phyloP scores from a whole-genome alignment of 768 basidiomycete species.

The Kwoniella pini region DNA sequence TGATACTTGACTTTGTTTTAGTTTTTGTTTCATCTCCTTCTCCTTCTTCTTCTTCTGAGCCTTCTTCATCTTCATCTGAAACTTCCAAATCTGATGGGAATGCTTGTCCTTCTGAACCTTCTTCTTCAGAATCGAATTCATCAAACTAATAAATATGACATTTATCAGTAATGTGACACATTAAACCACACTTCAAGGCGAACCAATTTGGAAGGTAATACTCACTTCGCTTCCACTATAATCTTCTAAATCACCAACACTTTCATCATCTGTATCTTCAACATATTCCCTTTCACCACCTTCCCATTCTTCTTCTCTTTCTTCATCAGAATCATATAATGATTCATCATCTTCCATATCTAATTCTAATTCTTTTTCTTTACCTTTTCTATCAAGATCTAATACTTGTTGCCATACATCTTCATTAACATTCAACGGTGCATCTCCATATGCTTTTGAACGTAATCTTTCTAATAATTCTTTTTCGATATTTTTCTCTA shows the following conservation, averaged over 20 bases:
- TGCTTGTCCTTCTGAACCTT: constrained; percentile 42
- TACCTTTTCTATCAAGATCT: constrained; percentile 65
- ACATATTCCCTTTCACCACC: constrained; percentile 63
- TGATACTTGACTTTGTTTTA: constrained; percentile 57
- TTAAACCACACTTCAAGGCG: background rate
- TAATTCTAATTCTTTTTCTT: constrained; percentile 56
- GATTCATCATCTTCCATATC: constrained; percentile 60
- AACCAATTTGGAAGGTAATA: background rate
- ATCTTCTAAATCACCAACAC: constrained; percentile 67
- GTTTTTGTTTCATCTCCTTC: constrained; percentile 57
- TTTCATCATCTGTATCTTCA: constrained; percentile 69
- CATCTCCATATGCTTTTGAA: constrained; percentile 95
- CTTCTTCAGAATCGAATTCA: constrained; percentile 50
- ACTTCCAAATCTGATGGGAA: constrained; percentile 51
- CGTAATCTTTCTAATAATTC: constrained; percentile 94
- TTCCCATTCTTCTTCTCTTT: constrained; percentile 55
- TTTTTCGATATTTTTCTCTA: constrained; percentile 92
- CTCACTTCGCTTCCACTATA: constrained; percentile 42
- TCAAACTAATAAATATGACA: constrained; percentile 32
- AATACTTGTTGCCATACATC: constrained; percentile 90
- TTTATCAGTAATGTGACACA: background rate
- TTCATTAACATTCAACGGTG: constrained; percentile 97
- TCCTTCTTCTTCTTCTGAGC: constrained; percentile 52
- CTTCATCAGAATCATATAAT: constrained; percentile 60
- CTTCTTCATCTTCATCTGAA: constrained; percentile 57